phyloP scores from a whole-genome alignment of 2,329 filamentous ascomycete species.

The Colletotrichum melonis region DNA sequence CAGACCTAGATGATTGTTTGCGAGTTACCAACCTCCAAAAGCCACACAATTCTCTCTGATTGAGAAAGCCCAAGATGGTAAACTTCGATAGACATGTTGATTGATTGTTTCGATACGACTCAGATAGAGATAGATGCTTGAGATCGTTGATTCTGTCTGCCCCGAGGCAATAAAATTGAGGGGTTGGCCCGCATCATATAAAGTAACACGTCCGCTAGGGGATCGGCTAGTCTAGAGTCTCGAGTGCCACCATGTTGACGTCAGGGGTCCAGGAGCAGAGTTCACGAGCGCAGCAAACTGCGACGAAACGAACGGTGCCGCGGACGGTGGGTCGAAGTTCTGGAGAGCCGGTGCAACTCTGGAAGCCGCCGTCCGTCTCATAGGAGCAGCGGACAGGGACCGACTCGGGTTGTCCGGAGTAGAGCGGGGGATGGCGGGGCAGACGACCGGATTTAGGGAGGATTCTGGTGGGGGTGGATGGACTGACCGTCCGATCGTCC shows the following conservation, averaged over 20 bases:
- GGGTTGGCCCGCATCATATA: not conserved
- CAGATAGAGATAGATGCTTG: not conserved
- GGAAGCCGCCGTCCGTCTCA: conserved; percentile 17
- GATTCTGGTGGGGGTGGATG: not conserved
- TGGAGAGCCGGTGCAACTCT: conserved; percentile 17
- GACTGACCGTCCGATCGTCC: conserved; percentile 12
- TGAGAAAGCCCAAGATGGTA: conserved; percentile 37
- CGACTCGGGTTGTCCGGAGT: conserved; percentile 27
- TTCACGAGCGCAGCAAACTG: not conserved
- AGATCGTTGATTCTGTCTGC: not conserved
- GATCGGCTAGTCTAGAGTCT: not conserved
- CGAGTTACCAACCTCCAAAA: conserved; percentile 25
- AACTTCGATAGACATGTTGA: conserved; percentile 36
- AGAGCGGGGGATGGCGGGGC: not conserved
- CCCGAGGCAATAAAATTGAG: not conserved
- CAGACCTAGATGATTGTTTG: too few species aligned
- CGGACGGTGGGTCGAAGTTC: not conserved
- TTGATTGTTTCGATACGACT: not conserved
- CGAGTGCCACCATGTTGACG: conserved; percentile 25
- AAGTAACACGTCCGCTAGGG: not conserved
- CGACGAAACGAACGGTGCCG: not conserved
- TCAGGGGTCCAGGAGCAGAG: conserved; percentile 16
- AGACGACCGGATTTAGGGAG: conserved; percentile 13
- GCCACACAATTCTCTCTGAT: conserved; percentile 37
- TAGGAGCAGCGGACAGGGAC: conserved; percentile 17